Base-by-base conservation (phyloP, 108 stramenopile genomes). In the Aurantiochytrium sp. region DNA sequence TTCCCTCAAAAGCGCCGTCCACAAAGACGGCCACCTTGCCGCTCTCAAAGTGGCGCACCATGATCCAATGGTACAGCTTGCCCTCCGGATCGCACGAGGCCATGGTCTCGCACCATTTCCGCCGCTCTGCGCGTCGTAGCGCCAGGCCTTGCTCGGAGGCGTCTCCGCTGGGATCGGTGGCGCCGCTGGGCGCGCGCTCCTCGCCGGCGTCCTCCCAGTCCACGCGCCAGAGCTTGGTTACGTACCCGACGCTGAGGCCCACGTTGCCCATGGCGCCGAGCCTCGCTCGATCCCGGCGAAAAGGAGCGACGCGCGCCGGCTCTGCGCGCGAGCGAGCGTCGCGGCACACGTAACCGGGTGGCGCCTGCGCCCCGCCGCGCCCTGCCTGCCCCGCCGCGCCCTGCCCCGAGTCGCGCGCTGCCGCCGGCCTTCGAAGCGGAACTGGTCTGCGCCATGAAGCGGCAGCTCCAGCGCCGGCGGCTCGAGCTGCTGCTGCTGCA, bases 1-100 rank as follows among this genome's bases (percentile, higher is more conserved):
- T 83, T 2, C 76, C 76, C 76, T 83, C 76, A 23, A 83, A 83
- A 18, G 76, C 76, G n/a, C 76, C 76, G 76, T 83, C 76, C 45
- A 83, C 76, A 23, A 83, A 83, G 6, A 83, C 76, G 49, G 76
- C 76, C 19, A 83, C 76, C 51, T 83, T 83, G 76, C 76, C 76
- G 76, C 76, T 83, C 51, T 83, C 76, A 23, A 25, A 83, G 76
- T 83, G 76, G 25, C 76, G 76, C 76, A 83, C 49, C 10, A 53
- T 35, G 25, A 83, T 53, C 76, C 76, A 83, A 45, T 83, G 76
- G 28, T 53, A 83, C 49, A 83, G 76, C 49, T 53, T 8, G 19
- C 49, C 5, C 43, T 47, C 45, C 6, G 76, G 18, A 23, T 83
- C 76, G 51, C 76, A 83, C 14, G 45, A 53, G 76, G 76, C 76